Conservation (phyloP, 768 basidiomycete species). For the Tulasnella calospora region DNA sequence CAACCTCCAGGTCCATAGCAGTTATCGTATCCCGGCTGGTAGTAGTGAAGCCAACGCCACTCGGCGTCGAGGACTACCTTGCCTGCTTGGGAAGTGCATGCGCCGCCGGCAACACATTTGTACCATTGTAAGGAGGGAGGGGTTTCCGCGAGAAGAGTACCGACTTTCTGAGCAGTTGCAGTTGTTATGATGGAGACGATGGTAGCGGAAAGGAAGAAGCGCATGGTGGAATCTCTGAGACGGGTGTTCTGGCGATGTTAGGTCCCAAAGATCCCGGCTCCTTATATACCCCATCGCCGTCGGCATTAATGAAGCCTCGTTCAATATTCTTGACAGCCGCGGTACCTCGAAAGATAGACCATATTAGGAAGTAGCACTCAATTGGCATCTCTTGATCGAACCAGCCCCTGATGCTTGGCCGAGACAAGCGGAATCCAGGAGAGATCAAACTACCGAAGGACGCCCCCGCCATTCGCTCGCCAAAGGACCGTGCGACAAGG, state of each 20-base stretch:
- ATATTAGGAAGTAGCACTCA: not conserved
- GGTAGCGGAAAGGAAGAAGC: not conserved
- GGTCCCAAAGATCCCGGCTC: not conserved
- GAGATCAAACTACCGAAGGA: not conserved
- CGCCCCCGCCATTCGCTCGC: not conserved
- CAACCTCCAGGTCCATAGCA: not conserved
- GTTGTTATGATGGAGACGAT: not conserved
- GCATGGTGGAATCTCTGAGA: not conserved
- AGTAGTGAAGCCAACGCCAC: conserved; percentile 3
- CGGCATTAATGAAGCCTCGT: not conserved
- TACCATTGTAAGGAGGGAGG: not conserved
- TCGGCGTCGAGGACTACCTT: not conserved
- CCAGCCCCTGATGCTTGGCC: not conserved
- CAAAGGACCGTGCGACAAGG: not conserved
- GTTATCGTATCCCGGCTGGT: not conserved
- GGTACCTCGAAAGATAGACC: not conserved
- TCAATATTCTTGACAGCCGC: not conserved
- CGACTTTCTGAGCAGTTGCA: not conserved
- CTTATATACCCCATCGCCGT: not conserved
- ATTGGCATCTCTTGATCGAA: not conserved
- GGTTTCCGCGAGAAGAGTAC: not conserved
- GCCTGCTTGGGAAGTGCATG: not conserved
- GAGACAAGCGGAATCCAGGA: not conserved
- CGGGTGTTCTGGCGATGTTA: not conserved
- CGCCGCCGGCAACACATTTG: not conserved